Conservation (phyloP, 148 eudicot genomes). For the Linanthus parryae region DNA sequence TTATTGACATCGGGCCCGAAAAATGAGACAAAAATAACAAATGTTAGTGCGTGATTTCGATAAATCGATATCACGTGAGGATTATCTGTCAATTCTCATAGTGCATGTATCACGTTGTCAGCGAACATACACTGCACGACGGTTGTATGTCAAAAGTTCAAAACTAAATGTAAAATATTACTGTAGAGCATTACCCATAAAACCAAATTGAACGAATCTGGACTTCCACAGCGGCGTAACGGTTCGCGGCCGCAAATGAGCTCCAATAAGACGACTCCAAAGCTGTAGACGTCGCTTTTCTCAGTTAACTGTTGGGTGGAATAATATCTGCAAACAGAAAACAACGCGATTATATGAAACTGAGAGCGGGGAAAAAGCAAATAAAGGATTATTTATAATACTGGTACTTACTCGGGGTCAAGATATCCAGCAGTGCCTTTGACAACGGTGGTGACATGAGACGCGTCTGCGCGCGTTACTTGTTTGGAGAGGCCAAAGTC, state of each 20-base stretch:
- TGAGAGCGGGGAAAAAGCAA: no score
- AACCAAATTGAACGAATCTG: slow-evolving; percentile 75
- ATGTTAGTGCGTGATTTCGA: no score
- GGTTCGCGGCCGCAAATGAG: slow-evolving; percentile 88
- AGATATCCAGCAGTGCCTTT: slow-evolving; percentile 91
- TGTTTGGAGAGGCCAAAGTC: slow-evolving; percentile 87
- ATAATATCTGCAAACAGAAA: slow-evolving; percentile 46
- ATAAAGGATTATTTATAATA: no score
- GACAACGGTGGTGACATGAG: slow-evolving; percentile 67
- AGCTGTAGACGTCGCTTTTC: slow-evolving; percentile 80
- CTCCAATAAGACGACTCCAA: slow-evolving; percentile 81
- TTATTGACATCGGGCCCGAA: no score
- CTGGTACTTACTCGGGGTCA: slow-evolving; percentile 75
- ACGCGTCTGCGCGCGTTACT: slow-evolving; percentile 45
- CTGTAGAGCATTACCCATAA: slow-evolving; percentile 64
- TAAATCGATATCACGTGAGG: no score
- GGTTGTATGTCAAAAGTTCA: no score
- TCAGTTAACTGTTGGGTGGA: slow-evolving; percentile 77
- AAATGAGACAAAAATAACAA: no score
- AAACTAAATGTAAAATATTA: no score
- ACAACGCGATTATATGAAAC: no score
- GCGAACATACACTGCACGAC: no score
- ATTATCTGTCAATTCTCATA: no score
- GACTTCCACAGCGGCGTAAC: slow-evolving; percentile 51
- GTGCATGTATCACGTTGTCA: no score